These are phyloP conservation scores for Paecilomyces sp. DNA, from an alignment of 2,329 filamentous ascomycete species.

Conservation along the genomic window DNA sequence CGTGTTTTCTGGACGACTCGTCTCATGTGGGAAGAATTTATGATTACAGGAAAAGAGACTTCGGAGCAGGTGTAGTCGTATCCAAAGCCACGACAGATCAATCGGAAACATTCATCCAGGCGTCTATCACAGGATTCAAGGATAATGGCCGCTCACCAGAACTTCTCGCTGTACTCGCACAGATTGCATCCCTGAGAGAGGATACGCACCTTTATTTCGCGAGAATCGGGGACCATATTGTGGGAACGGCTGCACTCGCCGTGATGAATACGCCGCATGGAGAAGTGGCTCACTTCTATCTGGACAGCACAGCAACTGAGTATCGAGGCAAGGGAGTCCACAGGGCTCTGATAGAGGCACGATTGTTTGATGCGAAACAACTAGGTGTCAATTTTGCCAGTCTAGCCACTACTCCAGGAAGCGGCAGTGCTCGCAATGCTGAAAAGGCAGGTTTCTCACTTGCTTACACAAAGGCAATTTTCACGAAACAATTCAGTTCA, in stretches of 20 bases:
- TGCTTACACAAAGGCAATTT: constrained; percentile 5
- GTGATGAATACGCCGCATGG: constrained; percentile 1
- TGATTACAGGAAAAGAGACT: background rate
- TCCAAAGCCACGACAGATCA: background rate
- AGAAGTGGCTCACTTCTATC: constrained; percentile 7
- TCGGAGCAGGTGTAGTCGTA: background rate
- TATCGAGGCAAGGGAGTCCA: constrained; percentile 9
- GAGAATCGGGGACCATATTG: background rate
- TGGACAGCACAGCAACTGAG: constrained; percentile 5
- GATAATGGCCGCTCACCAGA: constrained; percentile 6
- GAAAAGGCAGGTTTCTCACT: constrained; percentile 6
- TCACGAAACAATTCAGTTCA: background rate
- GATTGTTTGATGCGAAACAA: constrained; percentile 4
- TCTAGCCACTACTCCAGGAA: constrained; percentile 5
- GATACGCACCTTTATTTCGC: constrained; percentile 6
- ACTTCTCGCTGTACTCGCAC: constrained; percentile 6
- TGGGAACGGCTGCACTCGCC: background rate
- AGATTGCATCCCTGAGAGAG: constrained; percentile 4
- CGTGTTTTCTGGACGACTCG: background rate
- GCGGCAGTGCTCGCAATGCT: constrained; percentile 9
- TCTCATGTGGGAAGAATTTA: background rate
- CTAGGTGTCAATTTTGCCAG: constrained; percentile 3
- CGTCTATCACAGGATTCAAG: constrained; percentile 9
- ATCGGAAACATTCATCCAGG: constrained; percentile 5
- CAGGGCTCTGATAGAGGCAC: constrained; percentile 5